phyloP scores from a whole-genome alignment of 176 grass and related monocot genomes.

The Saccharum spontaneum region DNA sequence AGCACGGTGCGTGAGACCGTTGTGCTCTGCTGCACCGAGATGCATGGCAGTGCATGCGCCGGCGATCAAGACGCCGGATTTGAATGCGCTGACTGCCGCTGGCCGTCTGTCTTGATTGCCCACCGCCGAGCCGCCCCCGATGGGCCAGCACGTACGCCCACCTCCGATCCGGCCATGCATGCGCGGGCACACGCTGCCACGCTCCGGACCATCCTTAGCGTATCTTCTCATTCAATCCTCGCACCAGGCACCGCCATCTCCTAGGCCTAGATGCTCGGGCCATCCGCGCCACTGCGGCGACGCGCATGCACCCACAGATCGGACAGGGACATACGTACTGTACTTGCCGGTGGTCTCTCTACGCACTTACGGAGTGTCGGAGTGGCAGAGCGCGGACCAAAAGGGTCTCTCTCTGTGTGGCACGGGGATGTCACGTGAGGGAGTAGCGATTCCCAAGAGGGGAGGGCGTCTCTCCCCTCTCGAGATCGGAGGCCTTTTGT shows the following conservation, averaged over 20 bases:
- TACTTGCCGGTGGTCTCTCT: too few species aligned
- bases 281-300: background rate
- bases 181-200: constrained; percentile 19
- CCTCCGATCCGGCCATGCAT: background rate
- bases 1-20: background rate
- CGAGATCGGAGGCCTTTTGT: too few species aligned
- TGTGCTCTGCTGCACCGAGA: background rate
- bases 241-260: background rate
- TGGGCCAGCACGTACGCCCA: too few species aligned
- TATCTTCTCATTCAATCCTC: background rate
- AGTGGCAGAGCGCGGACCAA: too few species aligned
- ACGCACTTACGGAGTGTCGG: too few species aligned
- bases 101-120: background rate
- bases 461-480: too few species aligned
- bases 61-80: background rate
- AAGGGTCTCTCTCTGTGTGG: background rate
- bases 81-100: background rate
- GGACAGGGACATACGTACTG: too few species aligned
- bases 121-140: background rate
- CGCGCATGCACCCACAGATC: background rate
- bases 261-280: background rate
- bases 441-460: background rate
- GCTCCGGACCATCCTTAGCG: background rate
- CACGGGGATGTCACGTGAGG: background rate
- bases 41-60: background rate